These are phyloP conservation scores for Potentilla sterilis DNA, from an alignment of 306 rosid species.

Conservation along the genomic window DNA sequence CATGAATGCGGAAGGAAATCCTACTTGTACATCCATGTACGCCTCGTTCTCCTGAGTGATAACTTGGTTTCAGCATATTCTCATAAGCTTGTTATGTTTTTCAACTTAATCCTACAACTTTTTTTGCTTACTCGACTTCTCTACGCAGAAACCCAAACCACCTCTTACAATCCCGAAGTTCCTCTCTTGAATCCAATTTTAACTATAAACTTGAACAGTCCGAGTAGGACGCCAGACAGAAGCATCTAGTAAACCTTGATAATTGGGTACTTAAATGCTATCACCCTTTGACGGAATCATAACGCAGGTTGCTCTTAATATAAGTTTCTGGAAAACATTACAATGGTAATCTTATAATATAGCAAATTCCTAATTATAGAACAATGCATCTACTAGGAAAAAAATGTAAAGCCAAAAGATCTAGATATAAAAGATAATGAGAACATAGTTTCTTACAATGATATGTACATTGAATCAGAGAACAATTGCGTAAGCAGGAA, in stretches of 20 bases:
- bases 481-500: slow-evolving; percentile 40
- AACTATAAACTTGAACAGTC: not conserved
- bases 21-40: no score
- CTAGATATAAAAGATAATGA: slow-evolving; percentile 25
- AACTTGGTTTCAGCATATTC: no score
- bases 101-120: not conserved
- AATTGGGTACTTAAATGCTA: not conserved
- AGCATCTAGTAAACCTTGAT: not conserved
- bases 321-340: slow-evolving; percentile 21
- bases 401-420: slow-evolving; percentile 28
- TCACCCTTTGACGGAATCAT: not conserved
- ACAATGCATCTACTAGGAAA: slow-evolving; percentile 33
- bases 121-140: not conserved
- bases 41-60: no score
- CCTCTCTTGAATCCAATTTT: not conserved
- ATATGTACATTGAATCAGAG: slow-evolving; percentile 65
- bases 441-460: slow-evolving; percentile 50
- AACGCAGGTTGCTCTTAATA: not conserved
- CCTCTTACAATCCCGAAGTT: not conserved
- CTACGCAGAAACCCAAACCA: not conserved
- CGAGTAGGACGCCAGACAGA: not conserved
- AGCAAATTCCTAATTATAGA: slow-evolving; percentile 48
- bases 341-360: slow-evolving; percentile 37
- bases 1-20: no score
- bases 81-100: no score